Base-by-base conservation (phyloP, 1,284 basidiomycete species). In the Rhodotorula mucilaginosa region DNA sequence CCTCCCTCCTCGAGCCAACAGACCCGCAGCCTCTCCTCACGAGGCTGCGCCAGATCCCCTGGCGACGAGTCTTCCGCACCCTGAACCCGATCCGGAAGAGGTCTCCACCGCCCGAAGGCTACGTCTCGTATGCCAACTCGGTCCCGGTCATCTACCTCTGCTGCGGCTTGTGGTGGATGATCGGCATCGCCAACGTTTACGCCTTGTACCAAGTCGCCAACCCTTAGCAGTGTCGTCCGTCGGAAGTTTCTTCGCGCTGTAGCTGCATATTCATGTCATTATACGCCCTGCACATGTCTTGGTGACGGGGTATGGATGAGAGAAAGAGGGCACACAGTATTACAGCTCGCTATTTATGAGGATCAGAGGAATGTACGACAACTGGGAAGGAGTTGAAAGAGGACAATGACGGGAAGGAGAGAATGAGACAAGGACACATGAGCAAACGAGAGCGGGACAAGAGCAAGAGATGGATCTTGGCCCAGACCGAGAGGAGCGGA, bases 91-190 rank as follows among this genome's bases (percentile, higher is more conserved):
- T 78, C 51, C 70, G 75, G 4, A 39, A 29, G 7, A 56, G 65
- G 4, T 47, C 76, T 5, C 21, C n/a, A 8, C 34, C 62, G 4
- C 63, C 70, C 0, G 61, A 56, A 4, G 76, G 74, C 4, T 56
- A 34, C 10, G 58, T 75, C 56, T 69, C 74, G 16, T 79, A 71
- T 63, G 78, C 77, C 31, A 77, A 72, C 48, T 69, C 71, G 4
- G 71, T 71, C 31, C 61, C 54, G 48, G 62, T 77, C 58, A 58
- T 77, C 26, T 76, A 62, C 56, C 62, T 76, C 23, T 70, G 70
- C 52, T 26, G 51, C 26, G 54, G 23, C 8, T 61, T 72, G 5
- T 71, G 72, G 70, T 13, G 64, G 10, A 13, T 73, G 18, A 71
- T 76, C 52, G 57, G 58, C 3, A 69, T 65, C 23, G 71, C 70